Base-by-base conservation (phyloP, 2,329 filamentous ascomycete genomes). In the Ophiostoma angusticollis region DNA sequence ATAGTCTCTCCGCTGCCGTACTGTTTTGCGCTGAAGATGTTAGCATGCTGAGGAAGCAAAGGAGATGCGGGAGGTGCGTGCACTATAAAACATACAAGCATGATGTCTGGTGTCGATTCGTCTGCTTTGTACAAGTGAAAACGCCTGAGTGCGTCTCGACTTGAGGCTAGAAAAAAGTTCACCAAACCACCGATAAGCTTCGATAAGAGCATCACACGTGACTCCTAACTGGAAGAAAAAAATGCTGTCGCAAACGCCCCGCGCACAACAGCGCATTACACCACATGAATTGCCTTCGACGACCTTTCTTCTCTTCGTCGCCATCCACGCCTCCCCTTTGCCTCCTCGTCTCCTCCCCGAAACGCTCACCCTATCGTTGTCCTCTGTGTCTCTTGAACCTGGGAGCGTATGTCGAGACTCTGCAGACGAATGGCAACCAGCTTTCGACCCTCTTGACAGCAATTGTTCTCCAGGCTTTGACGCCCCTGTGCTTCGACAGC, bases 1-100 rank as follows among this genome's bases (percentile, higher is more conserved):
- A 59, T 96, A 93, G 57, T 93, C 84, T 50, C 83, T 72, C 51
- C 84, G 71, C 59, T 87, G 77, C 50, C 83, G 76, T 45, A 80
- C 78, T 70, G 85, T 80, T 68, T 79, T 74, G 52, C 80, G 74
- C 63, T 73, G 48, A 4, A 21, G 1, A 2, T 23, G 39, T 41
- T 27, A 40, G 33, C 7, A 17, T 6, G 11, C 6, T 29, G 2
- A 27, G 31, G 25, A 14, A 17, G 18, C 13, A 33, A 14, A 64
- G 56, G 43, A 58, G 57, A 22, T n/a, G n/a, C n/a, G n/a, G n/a
- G n/a, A n/a, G n/a, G n/a, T n/a, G n/a, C n/a, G n/a, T n/a, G n/a
- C n/a, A n/a, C n/a, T n/a, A n/a, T n/a, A 3, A 9, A 17, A 47
- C 47, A 14, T 42, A 49, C 47, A 31, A 49, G 41, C 45, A 49